Base-by-base conservation (phyloP, 129 eudicot genomes). In the Glebionis coronaria region DNA sequence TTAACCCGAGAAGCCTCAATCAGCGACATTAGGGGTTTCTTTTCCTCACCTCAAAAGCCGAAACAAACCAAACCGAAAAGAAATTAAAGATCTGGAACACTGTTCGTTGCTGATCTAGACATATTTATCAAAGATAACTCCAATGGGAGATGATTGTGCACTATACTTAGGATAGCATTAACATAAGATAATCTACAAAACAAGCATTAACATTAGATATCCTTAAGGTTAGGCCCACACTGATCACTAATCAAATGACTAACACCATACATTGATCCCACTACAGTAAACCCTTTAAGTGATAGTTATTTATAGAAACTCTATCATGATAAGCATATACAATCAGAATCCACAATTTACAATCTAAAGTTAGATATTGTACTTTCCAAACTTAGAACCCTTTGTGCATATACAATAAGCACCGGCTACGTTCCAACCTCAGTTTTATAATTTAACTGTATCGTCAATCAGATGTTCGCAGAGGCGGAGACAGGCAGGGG, bases 101-200 rank as follows among this genome's bases (percentile, higher is more conserved):
- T n/a, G n/a, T n/a, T n/a, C n/a, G n/a, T n/a, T n/a, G n/a, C 23
- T 54, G 21, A 54, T 73, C 38, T 47, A 18, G 40, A 29, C 20
- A 19, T 29, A 5, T 9, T 45, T 35, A 27, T 18, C n/a, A n/a
- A n/a, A n/a, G n/a, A n/a, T n/a, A n/a, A n/a, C n/a, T n/a, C n/a
- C n/a, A n/a, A n/a, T n/a, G n/a, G n/a, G n/a, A n/a, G n/a, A n/a
- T n/a, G n/a, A 67, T 74, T 74, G 72, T 74, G 79, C 68, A 67
- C 7, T 51, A 31, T 74, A 46, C 31, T 29, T 74, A 76, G 75
- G 80, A 76, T 68, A 52, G 53, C 80, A 75, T 67, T 75, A 75
- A 35, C 73, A 72, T 61, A 40, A 56, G 44, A 68, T 20, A 23
- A 42, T 40, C 56, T 58, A 40, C 9, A 14, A 44, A 69, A 12